Base-by-base conservation (phyloP, 331 rosid species). In the Telfairia occidentalis region DNA sequence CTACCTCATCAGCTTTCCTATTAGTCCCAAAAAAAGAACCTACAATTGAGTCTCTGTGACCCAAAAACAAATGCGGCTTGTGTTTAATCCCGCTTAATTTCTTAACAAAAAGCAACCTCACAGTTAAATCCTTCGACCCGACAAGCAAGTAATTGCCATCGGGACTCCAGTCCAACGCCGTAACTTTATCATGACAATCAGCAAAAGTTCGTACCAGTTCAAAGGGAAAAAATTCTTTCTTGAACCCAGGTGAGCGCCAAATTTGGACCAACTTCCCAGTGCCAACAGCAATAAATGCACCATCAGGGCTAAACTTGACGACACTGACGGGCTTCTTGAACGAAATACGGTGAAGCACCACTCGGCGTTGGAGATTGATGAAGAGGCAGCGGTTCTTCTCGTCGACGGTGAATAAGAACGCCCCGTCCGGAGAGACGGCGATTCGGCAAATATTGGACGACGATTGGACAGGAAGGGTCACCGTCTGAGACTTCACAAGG, bases 361-460 rank as follows among this genome's bases (percentile, higher is more conserved):
- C 87, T 28, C 92, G 96, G 76, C 97, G 96, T 85, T 87, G 92
- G 69, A 94, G 88, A 84, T 94, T 94, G 70, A 94, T 81, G 87
- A 91, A 88, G 30, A 61, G 89, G 75, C 98, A 91, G 72, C 98
- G 92, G 58, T 76, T 84, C 18, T 84, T 86, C 55, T 86, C 92
- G 76, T 94, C 98, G 50, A 91, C 86, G 63, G 92, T 66, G 77
- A 94, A 83, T 69, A 94, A 87, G 81, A 94, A 94, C 5, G 84
- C 81, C 42, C 88, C 97, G 50, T 89, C 96, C 0, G 89, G 90
- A n/a, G 98, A 94, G 77, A 89, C 89, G 11, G 96, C 95, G 35
- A 93, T 84, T 16, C 92, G 92, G 65, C 76, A 78, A 74, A 94
- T 78, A 66, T 90, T 92, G 74, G 93, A 87, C 46, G 98, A 94